Evolutionary conservation across 768 basidiomycete genomes (phyloP), one percentile per base, ranked within the genome.

Genomic region (Clitopilus hobsonii): DNA sequence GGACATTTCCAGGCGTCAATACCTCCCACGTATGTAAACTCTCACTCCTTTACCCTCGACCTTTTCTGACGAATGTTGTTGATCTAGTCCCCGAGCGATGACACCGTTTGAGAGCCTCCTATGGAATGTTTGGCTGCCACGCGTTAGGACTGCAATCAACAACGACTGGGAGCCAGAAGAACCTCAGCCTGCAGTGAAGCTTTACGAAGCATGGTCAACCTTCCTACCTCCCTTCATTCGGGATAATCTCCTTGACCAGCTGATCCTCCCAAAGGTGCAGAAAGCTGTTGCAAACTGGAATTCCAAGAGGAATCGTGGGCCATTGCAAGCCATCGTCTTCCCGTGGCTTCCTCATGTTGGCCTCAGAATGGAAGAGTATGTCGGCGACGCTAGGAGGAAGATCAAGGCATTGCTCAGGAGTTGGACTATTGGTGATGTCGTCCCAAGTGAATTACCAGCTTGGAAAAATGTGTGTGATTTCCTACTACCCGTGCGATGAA

Each of bases 81-180:
- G 24, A 23, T 54, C 13, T 59, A 84, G 81, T 47, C 83, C 83
- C 56, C 76, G 71, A 58, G 77, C 77, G 2, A 99, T 99, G 97
- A 94, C 94, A 14, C 88, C 96, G 0, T 99, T 91, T 66, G 97
- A 99, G 66, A 91, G 88, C 56, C 75, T 98, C 23, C 70, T 98
- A 13, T 98, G 97, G 95, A 91, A 88, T 60, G 77, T 91, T 8
- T 99, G 95, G 97, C 73, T 99, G 24, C 97, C 97, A 0, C 91
- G 85, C 71, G 88, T 98, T n/a, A 84, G 97, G 24, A 91, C 92
- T 0, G 79, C 83, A 10, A 86, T 98, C 67, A 98, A 98, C 70
- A 98, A 99, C 68, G 89, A 94, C 27, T 99, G 97, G 97, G 73
- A 79, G 8, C 85, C 94, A 2, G 74, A 79, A 51, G 73, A 84